Conservation (phyloP, 176 grass and related monocot species). For the Eragrostis nindensis region DNA sequence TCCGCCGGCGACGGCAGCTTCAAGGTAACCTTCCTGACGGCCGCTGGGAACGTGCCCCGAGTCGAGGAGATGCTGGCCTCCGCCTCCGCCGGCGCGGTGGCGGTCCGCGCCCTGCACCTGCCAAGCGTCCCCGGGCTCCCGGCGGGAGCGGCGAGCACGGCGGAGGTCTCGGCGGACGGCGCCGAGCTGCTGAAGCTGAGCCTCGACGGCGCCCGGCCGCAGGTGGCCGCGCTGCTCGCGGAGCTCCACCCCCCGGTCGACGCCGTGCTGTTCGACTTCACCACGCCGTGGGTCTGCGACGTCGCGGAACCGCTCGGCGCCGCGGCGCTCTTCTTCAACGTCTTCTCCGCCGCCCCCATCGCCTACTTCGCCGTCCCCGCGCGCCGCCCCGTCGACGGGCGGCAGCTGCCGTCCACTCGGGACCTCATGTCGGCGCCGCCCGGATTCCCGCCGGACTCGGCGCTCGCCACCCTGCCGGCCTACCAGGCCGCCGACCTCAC, state of each 20-base stretch:
- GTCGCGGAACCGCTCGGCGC: constrained; percentile 42
- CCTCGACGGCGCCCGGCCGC: constrained; percentile 49
- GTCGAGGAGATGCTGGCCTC: constrained; percentile 45
- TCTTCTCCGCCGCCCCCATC: constrained; percentile 37
- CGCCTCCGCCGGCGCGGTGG: not conserved
- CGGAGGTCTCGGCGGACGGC: constrained; percentile 39
- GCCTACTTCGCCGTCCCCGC: constrained; percentile 41
- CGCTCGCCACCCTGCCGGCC: constrained; percentile 22
- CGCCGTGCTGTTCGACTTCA: constrained; percentile 55
- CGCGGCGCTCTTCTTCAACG: constrained; percentile 35
- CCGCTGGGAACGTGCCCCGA: constrained; percentile 38
- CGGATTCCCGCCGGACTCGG: constrained; percentile 48
- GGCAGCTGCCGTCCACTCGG: not conserved
- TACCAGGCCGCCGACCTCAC: constrained; percentile 48
- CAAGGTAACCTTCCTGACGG: constrained; percentile 49
- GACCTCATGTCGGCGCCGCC: constrained; percentile 23
- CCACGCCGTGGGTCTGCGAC: constrained; percentile 29
- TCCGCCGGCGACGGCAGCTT: not conserved
- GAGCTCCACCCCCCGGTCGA: constrained; percentile 27
- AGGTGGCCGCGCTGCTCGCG: constrained; percentile 45
- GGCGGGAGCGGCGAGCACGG: constrained; percentile 47
- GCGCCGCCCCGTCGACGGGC: constrained; percentile 1
- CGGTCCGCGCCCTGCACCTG: constrained; percentile 37
- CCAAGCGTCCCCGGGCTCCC: constrained; percentile 46
- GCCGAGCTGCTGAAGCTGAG: constrained; percentile 59